Evolutionary conservation across 2,329 filamentous ascomycete genomes (phyloP).

Genomic region (Cytospora paraplurivora): DNA sequence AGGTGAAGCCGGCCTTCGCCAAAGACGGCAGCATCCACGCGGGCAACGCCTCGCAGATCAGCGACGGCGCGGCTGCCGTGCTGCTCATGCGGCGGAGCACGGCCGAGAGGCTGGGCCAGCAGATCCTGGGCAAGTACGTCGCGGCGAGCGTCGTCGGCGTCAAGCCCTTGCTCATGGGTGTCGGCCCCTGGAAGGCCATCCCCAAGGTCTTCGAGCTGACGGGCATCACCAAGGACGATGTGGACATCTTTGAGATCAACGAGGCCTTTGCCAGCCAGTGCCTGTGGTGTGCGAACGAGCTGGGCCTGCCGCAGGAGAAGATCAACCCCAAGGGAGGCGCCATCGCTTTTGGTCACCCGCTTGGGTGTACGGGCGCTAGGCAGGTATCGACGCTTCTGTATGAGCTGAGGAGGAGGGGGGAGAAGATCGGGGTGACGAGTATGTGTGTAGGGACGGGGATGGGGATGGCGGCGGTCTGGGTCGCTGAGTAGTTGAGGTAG

Average conservation of each 20-base stretch:
- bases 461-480: slow-evolving; percentile 97
- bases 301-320: slow-evolving; percentile 80
- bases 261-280: slow-evolving; percentile 97
- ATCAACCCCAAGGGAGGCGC: slow-evolving; percentile 97
- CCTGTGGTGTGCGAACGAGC: slow-evolving; percentile 87
- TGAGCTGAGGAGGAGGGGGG: slow-evolving; percentile 79
- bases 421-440: slow-evolving; percentile 87
- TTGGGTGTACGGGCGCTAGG: slow-evolving; percentile 90
- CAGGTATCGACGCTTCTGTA: slow-evolving; percentile 92
- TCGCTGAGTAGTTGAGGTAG: slow-evolving; percentile 66
- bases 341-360: slow-evolving; percentile 92
- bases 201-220: slow-evolving; percentile 88
- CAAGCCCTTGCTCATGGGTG: slow-evolving; percentile 90
- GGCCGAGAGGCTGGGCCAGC: slow-evolving; percentile 84
- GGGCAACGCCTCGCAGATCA: slow-evolving; percentile 94
- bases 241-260: slow-evolving; percentile 99
- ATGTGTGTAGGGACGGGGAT: slow-evolving; percentile 98
- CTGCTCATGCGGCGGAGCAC: slow-evolving; percentile 93
- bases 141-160: slow-evolving; percentile 84
- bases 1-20: slow-evolving; percentile 88
- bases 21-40: slow-evolving; percentile 94
- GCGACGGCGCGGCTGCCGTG: slow-evolving; percentile 92
- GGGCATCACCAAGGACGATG: slow-evolving; percentile 82
- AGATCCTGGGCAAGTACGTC: slow-evolving; percentile 90
- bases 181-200: slow-evolving; percentile 95